Conservation (phyloP, 1,284 basidiomycete genomes). For the Puccinia horiana region DNA sequence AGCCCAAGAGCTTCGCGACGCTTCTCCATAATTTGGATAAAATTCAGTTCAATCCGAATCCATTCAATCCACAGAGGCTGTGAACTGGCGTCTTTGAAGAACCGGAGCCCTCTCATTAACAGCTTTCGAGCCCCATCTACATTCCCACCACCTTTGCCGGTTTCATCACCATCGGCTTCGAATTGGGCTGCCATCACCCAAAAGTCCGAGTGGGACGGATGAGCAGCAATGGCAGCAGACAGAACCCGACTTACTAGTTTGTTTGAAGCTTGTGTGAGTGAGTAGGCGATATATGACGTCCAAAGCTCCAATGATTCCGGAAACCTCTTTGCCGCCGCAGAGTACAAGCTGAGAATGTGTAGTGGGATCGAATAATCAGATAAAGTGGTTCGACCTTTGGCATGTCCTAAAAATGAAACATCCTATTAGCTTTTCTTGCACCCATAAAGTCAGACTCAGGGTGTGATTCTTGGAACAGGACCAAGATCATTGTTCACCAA, state of each 20-base stretch:
- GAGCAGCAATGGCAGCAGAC: slow-evolving; percentile 55
- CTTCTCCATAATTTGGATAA: slow-evolving; percentile 54
- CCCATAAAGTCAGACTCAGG: background rate
- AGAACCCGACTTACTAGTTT: slow-evolving; percentile 55
- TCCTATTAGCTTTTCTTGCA: background rate
- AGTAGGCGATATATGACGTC: slow-evolving; percentile 55
- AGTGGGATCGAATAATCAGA: slow-evolving; percentile 57
- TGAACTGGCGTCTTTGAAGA: slow-evolving; percentile 52
- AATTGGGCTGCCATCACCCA: slow-evolving; percentile 56
- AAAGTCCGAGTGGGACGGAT: slow-evolving; percentile 54
- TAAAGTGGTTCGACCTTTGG: slow-evolving; percentile 52
- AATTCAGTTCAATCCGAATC: slow-evolving; percentile 55
- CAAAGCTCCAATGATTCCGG: slow-evolving; percentile 54
- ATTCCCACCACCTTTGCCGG: slow-evolving; percentile 56
- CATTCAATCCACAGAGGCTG: slow-evolving; percentile 55
- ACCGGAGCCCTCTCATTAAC: slow-evolving; percentile 56
- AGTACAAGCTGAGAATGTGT: slow-evolving; percentile 56
- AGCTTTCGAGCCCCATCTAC: slow-evolving; percentile 55
- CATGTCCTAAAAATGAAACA: slow-evolving; percentile 26
- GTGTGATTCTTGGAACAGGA: background rate
- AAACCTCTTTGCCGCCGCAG: slow-evolving; percentile 54
- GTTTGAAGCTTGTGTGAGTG: slow-evolving; percentile 52
- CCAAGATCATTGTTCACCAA: background rate
- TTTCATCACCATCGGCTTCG: slow-evolving; percentile 55
- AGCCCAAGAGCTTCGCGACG: slow-evolving; percentile 53